Percentiles rank a stretch among this genome's conserved stretches.
Evolutionary conservation across 169 alveolate species (phyloP).

Genomic region (Eimeria sp.): DNA sequence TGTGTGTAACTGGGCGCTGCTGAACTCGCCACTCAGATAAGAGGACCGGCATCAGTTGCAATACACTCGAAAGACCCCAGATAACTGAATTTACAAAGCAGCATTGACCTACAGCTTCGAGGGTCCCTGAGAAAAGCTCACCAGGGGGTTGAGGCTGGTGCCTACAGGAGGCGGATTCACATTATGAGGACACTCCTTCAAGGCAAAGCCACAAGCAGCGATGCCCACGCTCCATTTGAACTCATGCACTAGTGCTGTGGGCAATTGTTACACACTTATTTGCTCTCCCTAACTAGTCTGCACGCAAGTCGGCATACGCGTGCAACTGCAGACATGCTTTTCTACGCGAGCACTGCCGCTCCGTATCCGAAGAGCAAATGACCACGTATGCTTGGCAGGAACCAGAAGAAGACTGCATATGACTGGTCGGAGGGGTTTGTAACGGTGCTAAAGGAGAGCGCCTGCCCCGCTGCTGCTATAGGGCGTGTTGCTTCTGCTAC

Average conservation of each 20-base stretch:
- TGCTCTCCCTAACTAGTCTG: too few relatives aligned
- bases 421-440: not conserved
- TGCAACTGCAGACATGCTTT: not conserved
- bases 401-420: not conserved
- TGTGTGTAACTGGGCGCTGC: not conserved
- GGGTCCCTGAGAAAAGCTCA: not conserved
- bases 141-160: not conserved
- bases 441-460: not conserved
- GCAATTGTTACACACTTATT: not conserved
- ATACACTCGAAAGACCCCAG: not conserved
- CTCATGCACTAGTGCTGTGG: not conserved
- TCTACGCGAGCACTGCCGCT: not conserved
- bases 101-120: not conserved
- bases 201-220: not conserved
- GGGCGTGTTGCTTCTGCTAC: not conserved
- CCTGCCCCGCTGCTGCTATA: not conserved
- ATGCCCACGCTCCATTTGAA: not conserved
- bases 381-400: too few relatives aligned
- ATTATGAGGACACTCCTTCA: not conserved
- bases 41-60: not conserved
- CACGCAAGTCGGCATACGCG: not conserved
- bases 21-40: too few relatives aligned
- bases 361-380: too few relatives aligned
- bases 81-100: not conserved
- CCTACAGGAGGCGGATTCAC: not conserved